A percentile compares a stretch with the other conserved stretches of the same genome.
These are phyloP conservation scores for Lichtheimia ornata DNA, from an alignment of 371 early-diverging fungal genomes.

Conservation along the genomic window DNA sequence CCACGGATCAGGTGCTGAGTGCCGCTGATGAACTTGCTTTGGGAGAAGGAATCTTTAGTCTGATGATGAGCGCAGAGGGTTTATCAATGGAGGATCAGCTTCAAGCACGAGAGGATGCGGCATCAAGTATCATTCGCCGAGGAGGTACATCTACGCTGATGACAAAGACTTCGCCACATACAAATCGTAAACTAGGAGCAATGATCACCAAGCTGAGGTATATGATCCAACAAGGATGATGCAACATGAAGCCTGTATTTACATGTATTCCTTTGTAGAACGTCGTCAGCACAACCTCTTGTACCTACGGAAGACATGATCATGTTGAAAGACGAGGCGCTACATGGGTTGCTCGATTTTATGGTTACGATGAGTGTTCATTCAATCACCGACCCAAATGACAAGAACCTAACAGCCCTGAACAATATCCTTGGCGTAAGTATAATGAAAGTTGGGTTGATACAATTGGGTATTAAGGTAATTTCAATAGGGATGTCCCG, in stretches of 20 bases:
- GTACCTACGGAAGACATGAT: constrained; percentile 7
- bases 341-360: constrained; percentile 52
- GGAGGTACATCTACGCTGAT: constrained; percentile 42
- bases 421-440: constrained; percentile 50
- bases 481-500: constrained; percentile 30
- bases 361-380: constrained; percentile 57
- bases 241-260: not conserved
- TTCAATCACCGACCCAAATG: constrained; percentile 53
- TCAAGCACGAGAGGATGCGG: not conserved
- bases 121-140: constrained; percentile 42
- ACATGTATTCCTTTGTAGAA: not conserved
- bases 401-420: constrained; percentile 46
- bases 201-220: constrained; percentile 18
- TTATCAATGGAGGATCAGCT: constrained; percentile 11
- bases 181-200: constrained; percentile 28
- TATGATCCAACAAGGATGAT: not conserved
- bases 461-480: no score
- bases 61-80: not conserved
- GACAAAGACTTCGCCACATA: constrained; percentile 54
- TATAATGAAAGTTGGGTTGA: not conserved
- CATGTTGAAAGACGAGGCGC: constrained; percentile 25
- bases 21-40: constrained; percentile 9
- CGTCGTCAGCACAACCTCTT: not conserved
- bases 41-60: not conserved
- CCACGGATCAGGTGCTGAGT: constrained; percentile 11